These are phyloP conservation scores for Ceriops tagal DNA, from an alignment of 345 rosid genomes.

Conservation along the genomic window DNA sequence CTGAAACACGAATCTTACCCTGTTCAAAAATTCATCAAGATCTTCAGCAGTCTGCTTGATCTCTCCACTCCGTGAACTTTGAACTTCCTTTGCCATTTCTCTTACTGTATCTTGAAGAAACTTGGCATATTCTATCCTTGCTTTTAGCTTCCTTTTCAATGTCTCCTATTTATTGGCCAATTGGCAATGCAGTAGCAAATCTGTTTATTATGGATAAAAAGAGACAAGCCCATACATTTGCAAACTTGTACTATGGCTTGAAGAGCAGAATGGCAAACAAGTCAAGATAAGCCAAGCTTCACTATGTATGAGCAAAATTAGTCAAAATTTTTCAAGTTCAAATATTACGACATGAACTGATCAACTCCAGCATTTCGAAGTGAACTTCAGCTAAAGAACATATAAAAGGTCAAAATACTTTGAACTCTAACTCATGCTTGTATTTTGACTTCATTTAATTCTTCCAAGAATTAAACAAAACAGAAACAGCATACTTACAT, in stretches of 20 bases:
- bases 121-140: slow-evolving; percentile 92
- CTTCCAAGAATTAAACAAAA: too few species aligned
- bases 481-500: too few species aligned
- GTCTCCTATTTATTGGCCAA: slow-evolving; percentile 58
- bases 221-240: too few species aligned
- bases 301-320: not conserved
- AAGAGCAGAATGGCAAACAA: not conserved
- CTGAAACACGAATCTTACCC: not conserved
- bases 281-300: not conserved
- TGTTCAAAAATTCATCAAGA: slow-evolving; percentile 21
- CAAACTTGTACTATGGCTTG: not conserved
- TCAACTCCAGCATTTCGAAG: not conserved
- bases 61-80: slow-evolving; percentile 75
- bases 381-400: slow-evolving; percentile 1
- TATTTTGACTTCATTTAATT: too few species aligned
- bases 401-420: not conserved
- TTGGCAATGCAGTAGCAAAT: slow-evolving; percentile 7
- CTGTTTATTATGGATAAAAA: not conserved
- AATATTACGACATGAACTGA: not conserved
- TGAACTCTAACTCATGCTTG: too few species aligned
- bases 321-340: not conserved
- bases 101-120: slow-evolving; percentile 58
- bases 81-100: slow-evolving; percentile 93
- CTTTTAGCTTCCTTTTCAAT: slow-evolving; percentile 77
- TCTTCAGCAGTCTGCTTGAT: slow-evolving; percentile 58